Evolutionary conservation across 176 grass and related monocot species (phyloP).

Genomic region (Zoysia pacifica): DNA sequence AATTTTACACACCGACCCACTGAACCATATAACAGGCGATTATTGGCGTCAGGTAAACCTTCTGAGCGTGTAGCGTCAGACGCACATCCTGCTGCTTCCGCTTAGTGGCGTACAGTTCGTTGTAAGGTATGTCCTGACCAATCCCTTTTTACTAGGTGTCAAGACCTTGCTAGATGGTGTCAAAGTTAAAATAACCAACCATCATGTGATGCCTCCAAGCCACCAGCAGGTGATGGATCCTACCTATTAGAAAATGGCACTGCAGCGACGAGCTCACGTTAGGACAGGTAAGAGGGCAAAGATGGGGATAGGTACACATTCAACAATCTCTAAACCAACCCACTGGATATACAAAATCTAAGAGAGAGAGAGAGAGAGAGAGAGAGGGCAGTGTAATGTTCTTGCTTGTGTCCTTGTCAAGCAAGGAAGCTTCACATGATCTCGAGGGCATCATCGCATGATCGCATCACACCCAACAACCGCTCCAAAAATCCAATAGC

Average conservation of each 20-base stretch:
- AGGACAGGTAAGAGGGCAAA: not conserved
- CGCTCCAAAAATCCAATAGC: constrained; percentile 19
- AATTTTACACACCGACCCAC: constrained; percentile 2
- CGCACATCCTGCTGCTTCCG: constrained; percentile 24
- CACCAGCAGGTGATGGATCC: constrained; percentile 38
- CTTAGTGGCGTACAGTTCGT: constrained; percentile 49
- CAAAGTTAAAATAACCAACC: constrained; percentile 32
- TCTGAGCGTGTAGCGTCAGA: constrained; percentile 42
- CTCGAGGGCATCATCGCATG: constrained; percentile 20
- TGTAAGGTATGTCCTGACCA: constrained; percentile 44
- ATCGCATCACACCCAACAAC: not conserved
- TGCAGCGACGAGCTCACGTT: not conserved
- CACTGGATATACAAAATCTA: not conserved
- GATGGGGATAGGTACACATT: not conserved
- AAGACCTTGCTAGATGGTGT: constrained; percentile 18
- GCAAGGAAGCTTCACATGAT: constrained; percentile 52
- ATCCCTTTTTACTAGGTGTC: constrained; percentile 1
- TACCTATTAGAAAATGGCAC: not conserved
- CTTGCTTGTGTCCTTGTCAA: not conserved
- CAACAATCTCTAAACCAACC: not conserved
- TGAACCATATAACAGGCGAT: constrained; percentile 3
- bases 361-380: no score
- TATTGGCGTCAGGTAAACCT: constrained; percentile 39
- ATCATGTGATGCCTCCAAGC: constrained; percentile 34
- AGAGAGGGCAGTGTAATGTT: not conserved